Evolutionary conservation across 2,329 filamentous ascomycete genomes (phyloP).

Genomic region (Chaetoscypha palmicola): DNA sequence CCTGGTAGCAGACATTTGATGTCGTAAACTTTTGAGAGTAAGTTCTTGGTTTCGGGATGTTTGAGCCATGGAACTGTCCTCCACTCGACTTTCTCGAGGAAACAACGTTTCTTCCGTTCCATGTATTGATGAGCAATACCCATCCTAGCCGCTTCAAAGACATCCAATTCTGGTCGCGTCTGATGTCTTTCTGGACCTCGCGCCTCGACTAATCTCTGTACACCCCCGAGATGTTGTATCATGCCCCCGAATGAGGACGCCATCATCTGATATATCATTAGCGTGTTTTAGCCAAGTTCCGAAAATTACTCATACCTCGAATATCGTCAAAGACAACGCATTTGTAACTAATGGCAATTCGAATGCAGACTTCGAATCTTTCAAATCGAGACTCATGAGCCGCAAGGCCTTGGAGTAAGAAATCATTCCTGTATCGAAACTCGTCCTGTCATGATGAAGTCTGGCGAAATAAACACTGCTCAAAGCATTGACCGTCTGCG

Average conservation of each 20-base stretch:
- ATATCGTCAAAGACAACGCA: constrained; percentile 11
- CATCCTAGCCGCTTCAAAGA: constrained; percentile 9
- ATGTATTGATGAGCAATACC: constrained; percentile 9
- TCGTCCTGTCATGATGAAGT: constrained; percentile 7
- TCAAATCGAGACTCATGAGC: constrained; percentile 12
- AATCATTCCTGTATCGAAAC: constrained; percentile 8
- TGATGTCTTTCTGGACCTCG: constrained; percentile 13
- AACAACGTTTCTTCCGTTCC: constrained; percentile 12
- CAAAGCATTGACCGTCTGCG: constrained; percentile 12
- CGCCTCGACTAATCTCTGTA: constrained; percentile 10
- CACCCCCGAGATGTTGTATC: constrained; percentile 12
- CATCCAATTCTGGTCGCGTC: constrained; percentile 7
- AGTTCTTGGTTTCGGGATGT: constrained; percentile 10
- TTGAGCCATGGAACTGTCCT: constrained; percentile 12
- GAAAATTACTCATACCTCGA: constrained; percentile 8
- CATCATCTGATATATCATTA: constrained; percentile 10
- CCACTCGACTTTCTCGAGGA: constrained; percentile 12
- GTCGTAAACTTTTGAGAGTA: constrained; percentile 8
- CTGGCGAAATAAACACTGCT: constrained; percentile 14
- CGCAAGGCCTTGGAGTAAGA: constrained; percentile 15
- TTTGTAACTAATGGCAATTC: constrained; percentile 10
- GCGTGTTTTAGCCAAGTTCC: background rate
- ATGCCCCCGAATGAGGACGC: constrained; percentile 9
- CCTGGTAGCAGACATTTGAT: constrained; percentile 7
- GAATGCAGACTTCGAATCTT: constrained; percentile 7